Evolutionary conservation across 805 yeast genomes (phyloP).

Genomic region (Gaillardinia entomophila): DNA sequence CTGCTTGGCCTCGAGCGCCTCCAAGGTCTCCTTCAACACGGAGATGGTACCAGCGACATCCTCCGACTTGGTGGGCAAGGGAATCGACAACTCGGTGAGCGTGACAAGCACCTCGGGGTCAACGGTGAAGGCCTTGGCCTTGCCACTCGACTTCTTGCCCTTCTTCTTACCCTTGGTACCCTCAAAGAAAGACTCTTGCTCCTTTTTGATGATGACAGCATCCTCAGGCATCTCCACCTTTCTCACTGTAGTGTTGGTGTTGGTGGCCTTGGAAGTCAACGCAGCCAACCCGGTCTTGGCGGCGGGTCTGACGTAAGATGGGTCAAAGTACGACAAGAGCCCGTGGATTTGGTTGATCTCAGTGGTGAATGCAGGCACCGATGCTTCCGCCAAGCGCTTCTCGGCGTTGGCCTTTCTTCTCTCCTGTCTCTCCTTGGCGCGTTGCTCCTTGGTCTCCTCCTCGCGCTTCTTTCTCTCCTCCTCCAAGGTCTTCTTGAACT

Average conservation of each 20-base stretch:
- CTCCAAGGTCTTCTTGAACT: slow-evolving; percentile 62
- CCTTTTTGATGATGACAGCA: slow-evolving; percentile 57
- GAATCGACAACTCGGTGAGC: slow-evolving; percentile 67
- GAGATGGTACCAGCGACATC: slow-evolving; percentile 63
- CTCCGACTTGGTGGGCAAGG: slow-evolving; percentile 72
- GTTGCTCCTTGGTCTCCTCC: slow-evolving; percentile 55
- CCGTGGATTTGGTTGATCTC: slow-evolving; percentile 76
- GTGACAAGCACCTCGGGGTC: slow-evolving; percentile 77
- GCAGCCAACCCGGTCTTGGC: slow-evolving; percentile 19
- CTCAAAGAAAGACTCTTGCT: slow-evolving; percentile 54
- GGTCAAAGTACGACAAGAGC: slow-evolving; percentile 71
- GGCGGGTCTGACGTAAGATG: slow-evolving; percentile 60
- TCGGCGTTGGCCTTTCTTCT: slow-evolving; percentile 56
- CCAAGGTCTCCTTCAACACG: slow-evolving; percentile 66
- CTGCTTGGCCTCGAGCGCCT: slow-evolving; percentile 63
- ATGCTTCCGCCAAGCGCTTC: slow-evolving; percentile 64
- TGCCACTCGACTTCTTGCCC: slow-evolving; percentile 42
- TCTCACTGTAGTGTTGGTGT: slow-evolving; percentile 29
- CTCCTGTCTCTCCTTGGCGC: slow-evolving; percentile 47
- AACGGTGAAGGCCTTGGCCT: slow-evolving; percentile 57
- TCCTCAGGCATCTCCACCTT: slow-evolving; percentile 59
- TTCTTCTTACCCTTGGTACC: slow-evolving; percentile 37
- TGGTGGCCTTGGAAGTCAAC: slow-evolving; percentile 11
- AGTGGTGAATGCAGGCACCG: slow-evolving; percentile 74
- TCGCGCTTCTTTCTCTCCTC: slow-evolving; percentile 65